These are phyloP conservation scores for Chytriomyces sp. DNA, from an alignment of 192 early-diverging fungal genomes.

Conservation along the genomic window DNA sequence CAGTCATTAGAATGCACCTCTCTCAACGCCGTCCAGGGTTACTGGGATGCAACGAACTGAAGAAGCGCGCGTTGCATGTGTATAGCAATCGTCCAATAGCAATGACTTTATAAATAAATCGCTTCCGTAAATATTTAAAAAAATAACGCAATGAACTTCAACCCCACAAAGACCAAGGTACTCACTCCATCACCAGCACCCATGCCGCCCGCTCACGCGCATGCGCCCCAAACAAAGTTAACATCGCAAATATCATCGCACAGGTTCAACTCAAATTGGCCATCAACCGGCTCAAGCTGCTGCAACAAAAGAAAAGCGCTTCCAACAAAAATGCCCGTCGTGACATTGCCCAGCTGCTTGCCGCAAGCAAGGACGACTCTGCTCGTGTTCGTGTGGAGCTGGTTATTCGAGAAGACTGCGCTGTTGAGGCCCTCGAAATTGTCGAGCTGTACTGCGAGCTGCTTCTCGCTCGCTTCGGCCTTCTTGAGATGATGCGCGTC, in stretches of 20 bases:
- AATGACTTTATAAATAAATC: too few relatives aligned
- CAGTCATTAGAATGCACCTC: too few relatives aligned
- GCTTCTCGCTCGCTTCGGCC: conserved; percentile 81
- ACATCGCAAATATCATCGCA: neutral
- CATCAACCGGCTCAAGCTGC: conserved; percentile 83
- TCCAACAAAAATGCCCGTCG: conserved; percentile 74
- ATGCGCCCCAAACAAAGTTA: neutral
- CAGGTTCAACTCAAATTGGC: conserved; percentile 89
- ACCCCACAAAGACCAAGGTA: conserved; percentile 14
- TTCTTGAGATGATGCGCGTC: conserved; percentile 80
- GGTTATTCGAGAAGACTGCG: conserved; percentile 94
- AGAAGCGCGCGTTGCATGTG: too few relatives aligned
- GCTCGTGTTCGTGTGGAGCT: conserved; percentile 87
- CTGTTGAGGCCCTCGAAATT: conserved; percentile 92
- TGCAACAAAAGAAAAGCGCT: conserved; percentile 85
- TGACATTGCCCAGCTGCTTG: conserved; percentile 82
- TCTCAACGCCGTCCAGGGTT: too few relatives aligned
- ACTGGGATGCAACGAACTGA: too few relatives aligned
- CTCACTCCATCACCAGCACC: neutral
- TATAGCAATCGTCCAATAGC: too few relatives aligned
- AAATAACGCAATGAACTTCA: neutral
- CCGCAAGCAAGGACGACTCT: conserved; percentile 82
- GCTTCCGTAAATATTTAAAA: too few relatives aligned
- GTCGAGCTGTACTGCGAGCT: conserved; percentile 91
- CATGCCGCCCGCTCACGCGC: too few relatives aligned